Conservation (phyloP, 2,329 filamentous ascomycete genomes). For the Fusarium chuoi region DNA sequence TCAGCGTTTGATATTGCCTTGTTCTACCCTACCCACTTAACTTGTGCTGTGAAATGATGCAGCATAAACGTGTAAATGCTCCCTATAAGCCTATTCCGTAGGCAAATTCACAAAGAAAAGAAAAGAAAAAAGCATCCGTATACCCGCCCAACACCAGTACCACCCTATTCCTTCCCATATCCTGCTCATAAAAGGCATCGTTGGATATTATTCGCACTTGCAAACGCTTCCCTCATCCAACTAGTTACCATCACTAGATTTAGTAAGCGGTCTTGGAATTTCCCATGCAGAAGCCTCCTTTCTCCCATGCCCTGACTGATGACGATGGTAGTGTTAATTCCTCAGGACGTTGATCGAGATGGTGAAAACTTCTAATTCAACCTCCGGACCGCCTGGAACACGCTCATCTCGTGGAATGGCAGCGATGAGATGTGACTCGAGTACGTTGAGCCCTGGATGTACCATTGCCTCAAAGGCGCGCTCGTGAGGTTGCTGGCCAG, state of each 20-base stretch:
- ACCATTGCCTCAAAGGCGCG: slow-evolving; percentile 82
- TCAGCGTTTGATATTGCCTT: slow-evolving; percentile 18
- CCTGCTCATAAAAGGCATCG: slow-evolving; percentile 16
- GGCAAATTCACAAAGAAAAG: slow-evolving; percentile 1
- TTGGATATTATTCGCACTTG: not conserved
- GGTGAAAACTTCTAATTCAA: slow-evolving; percentile 82
- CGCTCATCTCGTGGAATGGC: slow-evolving; percentile 71
- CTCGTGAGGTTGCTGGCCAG: slow-evolving; percentile 66
- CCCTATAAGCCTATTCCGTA: slow-evolving; percentile 10
- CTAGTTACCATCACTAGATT: not conserved
- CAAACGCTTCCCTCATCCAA: not conserved
- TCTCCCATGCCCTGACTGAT: slow-evolving; percentile 13
- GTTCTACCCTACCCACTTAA: not conserved
- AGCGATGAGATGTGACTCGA: slow-evolving; percentile 82
- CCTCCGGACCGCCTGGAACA: slow-evolving; percentile 66
- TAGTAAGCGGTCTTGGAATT: not conserved
- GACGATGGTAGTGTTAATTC: slow-evolving; percentile 45
- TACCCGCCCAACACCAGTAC: slow-evolving; percentile 23
- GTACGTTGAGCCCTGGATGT: slow-evolving; percentile 76
- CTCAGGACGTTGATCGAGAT: slow-evolving; percentile 77
- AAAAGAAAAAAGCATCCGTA: not conserved
- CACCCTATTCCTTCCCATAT: slow-evolving; percentile 1
- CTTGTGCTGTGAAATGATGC: not conserved
- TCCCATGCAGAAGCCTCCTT: not conserved
- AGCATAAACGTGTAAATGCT: slow-evolving; percentile 6